Percentiles rank a stretch among this genome's conserved stretches.
These are phyloP conservation scores for Phyllosticta ampelicida DNA, from an alignment of 2,329 filamentous ascomycete genomes.

Conservation along the genomic window DNA sequence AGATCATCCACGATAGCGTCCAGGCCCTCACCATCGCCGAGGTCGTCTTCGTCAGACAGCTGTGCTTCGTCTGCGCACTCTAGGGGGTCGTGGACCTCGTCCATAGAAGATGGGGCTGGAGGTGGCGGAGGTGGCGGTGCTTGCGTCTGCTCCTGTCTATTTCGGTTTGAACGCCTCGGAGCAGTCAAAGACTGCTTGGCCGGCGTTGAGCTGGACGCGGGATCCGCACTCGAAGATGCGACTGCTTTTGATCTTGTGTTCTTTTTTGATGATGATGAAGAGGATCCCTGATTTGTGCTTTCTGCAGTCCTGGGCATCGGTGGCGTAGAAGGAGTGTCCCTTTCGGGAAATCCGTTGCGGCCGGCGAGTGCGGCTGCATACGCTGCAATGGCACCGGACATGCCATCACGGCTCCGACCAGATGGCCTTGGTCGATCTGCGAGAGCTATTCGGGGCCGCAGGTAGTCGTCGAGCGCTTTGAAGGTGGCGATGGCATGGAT, in stretches of 20 bases:
- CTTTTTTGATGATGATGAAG: slow-evolving; percentile 20
- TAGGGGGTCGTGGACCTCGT: slow-evolving; percentile 45
- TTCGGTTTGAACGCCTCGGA: slow-evolving; percentile 53
- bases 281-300: slow-evolving; percentile 18
- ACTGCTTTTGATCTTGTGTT: slow-evolving; percentile 22
- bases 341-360: slow-evolving; percentile 30
- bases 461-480: slow-evolving; percentile 90
- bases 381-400: slow-evolving; percentile 61
- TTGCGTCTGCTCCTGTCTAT: slow-evolving; percentile 34
- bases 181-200: slow-evolving; percentile 40
- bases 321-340: slow-evolving; percentile 19
- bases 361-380: slow-evolving; percentile 63
- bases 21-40: slow-evolving; percentile 53
- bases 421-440: slow-evolving; percentile 60
- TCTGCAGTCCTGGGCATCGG: slow-evolving; percentile 27
- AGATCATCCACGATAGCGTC: slow-evolving; percentile 86
- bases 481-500: slow-evolving; percentile 98
- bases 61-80: slow-evolving; percentile 92
- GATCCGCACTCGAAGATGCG: slow-evolving; percentile 36
- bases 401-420: slow-evolving; percentile 45
- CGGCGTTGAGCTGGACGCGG: slow-evolving; percentile 35
- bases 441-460: slow-evolving; percentile 76
- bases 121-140: slow-evolving; percentile 43
- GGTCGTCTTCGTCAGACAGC: slow-evolving; percentile 60
- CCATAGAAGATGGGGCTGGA: slow-evolving; percentile 21